Conservation (phyloP, 1,284 basidiomycete species). For the Austroboletus rostrupii region DNA sequence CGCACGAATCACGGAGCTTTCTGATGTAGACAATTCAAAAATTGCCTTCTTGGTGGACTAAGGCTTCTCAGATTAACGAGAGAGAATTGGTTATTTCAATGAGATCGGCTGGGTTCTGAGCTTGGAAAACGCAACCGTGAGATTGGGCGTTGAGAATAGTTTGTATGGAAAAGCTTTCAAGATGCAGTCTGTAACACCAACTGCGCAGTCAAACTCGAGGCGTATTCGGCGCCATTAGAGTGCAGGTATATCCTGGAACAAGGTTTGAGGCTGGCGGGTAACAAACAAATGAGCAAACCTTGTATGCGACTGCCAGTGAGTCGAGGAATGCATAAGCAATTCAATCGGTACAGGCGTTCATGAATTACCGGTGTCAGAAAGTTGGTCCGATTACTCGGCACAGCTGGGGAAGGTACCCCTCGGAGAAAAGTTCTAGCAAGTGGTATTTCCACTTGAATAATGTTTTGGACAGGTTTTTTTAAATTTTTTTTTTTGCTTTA, state of each 20-base stretch:
- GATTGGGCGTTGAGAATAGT: constrained; percentile 1
- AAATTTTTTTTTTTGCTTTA: too few species aligned
- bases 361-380: constrained; percentile 12
- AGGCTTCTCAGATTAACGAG: background rate
- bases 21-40: constrained; percentile 3
- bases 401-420: background rate
- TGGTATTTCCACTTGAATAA: too few species aligned
- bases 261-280: constrained; percentile 18
- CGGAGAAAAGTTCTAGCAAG: background rate
- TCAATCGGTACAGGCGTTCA: constrained; percentile 23
- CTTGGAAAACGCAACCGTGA: constrained; percentile 15
- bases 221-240: constrained; percentile 2
- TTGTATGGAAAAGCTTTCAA: background rate
- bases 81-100: background rate
- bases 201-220: constrained; percentile 8
- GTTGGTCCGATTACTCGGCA: constrained; percentile 1
- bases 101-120: constrained; percentile 7
- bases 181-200: constrained; percentile 9
- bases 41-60: constrained; percentile 4
- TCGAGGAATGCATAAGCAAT: constrained; percentile 21
- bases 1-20: background rate
- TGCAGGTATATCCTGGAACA: constrained; percentile 13
- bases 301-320: constrained; percentile 19
- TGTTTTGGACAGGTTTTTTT: background rate
- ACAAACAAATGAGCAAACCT: constrained; percentile 19